These are phyloP conservation scores for Diaporthe capsici DNA, from an alignment of 2,329 filamentous ascomycete species.

Conservation along the genomic window DNA sequence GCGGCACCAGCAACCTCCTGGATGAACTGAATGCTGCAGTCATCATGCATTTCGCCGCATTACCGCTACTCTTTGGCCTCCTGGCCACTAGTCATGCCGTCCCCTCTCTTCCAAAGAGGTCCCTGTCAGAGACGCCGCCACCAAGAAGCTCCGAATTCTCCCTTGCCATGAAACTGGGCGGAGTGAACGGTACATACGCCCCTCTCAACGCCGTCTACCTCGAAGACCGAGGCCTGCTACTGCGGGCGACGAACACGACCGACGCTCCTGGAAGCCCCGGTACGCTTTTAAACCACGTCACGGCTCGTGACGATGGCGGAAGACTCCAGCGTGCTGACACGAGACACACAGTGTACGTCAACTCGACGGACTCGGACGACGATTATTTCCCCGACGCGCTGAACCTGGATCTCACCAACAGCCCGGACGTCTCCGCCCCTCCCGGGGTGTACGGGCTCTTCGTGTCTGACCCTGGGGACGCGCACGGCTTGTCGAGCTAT, in stretches of 20 bases:
- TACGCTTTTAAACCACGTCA: not conserved
- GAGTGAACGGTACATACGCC: not conserved
- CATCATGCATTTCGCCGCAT: not conserved
- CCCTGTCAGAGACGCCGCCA: not conserved
- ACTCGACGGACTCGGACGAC: not conserved
- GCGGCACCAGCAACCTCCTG: not conserved
- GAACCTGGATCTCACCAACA: slow-evolving; percentile 32
- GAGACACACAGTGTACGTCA: slow-evolving; percentile 29
- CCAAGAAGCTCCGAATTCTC: slow-evolving; percentile 21
- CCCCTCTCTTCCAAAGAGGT: not conserved
- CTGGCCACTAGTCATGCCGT: not conserved
- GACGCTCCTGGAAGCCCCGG: not conserved
- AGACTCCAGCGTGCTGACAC: not conserved
- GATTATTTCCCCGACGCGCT: slow-evolving; percentile 15
- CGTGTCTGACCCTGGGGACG: slow-evolving; percentile 14
- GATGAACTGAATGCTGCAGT: not conserved
- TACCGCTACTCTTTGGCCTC: not conserved
- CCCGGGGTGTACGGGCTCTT: slow-evolving; percentile 28
- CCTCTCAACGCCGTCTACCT: slow-evolving; percentile 27
- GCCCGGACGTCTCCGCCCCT: not conserved
- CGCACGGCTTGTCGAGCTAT: not conserved
- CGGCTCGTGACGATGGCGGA: no score
- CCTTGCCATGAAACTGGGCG: slow-evolving; percentile 31
- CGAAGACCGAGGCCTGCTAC: not conserved
- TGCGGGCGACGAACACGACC: not conserved